Evolutionary conservation across 1,284 basidiomycete species (phyloP).

Genomic region (Grifola frondosa): DNA sequence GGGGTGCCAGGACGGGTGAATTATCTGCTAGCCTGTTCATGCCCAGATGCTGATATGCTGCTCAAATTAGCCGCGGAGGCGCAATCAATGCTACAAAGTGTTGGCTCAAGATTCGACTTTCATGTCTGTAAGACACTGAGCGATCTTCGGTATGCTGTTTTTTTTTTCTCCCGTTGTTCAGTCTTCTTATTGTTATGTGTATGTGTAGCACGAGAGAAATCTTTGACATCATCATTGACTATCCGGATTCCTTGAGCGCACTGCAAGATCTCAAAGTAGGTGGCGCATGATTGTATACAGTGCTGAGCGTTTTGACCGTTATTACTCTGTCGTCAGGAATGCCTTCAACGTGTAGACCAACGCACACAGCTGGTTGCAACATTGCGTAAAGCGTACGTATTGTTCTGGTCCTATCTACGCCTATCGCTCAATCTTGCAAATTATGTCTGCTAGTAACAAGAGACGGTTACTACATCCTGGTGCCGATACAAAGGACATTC

Average conservation of each 20-base stretch:
- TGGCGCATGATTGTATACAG: conserved; percentile 5
- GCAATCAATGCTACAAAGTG: conserved; percentile 69
- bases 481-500: conserved; percentile 90
- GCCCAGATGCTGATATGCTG: background rate
- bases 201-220: conserved; percentile 75
- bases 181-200: background rate
- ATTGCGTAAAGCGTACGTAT: conserved; percentile 66
- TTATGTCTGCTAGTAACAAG: conserved; percentile 58
- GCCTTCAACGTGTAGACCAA: conserved; percentile 77
- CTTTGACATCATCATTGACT: conserved; percentile 95
- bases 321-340: conserved; percentile 49
- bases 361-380: conserved; percentile 67
- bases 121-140: conserved; percentile 88
- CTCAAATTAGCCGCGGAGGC: conserved; percentile 63
- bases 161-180: background rate
- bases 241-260: conserved; percentile 84
- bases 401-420: background rate
- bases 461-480: conserved; percentile 94
- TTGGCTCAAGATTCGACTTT: conserved; percentile 87
- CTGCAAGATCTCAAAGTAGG: conserved; percentile 84
- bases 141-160: conserved; percentile 69
- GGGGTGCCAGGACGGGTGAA: conserved; percentile 57
- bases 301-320: conserved; percentile 1
- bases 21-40: conserved; percentile 5
- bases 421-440: background rate